Evolutionary conservation across 1,284 basidiomycete species (phyloP).

Genomic region (Papiliotrema laurentii): DNA sequence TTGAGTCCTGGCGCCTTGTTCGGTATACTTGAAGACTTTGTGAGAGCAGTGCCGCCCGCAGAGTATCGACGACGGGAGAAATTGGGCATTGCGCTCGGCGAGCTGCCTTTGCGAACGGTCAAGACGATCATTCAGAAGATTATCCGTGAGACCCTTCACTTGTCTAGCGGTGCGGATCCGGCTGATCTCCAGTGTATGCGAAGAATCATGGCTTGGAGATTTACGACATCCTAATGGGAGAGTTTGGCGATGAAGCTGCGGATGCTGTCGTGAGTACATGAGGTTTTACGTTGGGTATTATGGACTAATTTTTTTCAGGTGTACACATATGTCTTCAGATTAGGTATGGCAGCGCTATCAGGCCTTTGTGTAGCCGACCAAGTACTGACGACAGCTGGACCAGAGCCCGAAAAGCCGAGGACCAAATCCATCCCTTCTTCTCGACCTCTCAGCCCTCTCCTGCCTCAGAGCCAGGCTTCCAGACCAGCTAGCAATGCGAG

Average conservation of each 20-base stretch:
- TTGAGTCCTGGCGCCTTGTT: constrained; percentile 85
- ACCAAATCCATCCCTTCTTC: not conserved
- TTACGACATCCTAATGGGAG: constrained; percentile 39
- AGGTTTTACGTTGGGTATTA: constrained; percentile 23
- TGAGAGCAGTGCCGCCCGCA: constrained; percentile 87
- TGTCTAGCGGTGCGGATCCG: not conserved
- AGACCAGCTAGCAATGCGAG: not conserved
- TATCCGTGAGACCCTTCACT: constrained; percentile 62
- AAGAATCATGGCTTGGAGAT: constrained; percentile 37
- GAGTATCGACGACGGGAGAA: constrained; percentile 91
- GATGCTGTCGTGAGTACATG: constrained; percentile 44
- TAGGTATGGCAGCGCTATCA: constrained; percentile 67
- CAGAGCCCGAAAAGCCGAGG: not conserved
- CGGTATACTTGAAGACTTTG: constrained; percentile 89
- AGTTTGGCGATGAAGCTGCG: constrained; percentile 48
- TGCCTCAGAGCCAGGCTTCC: not conserved
- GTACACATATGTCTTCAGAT: constrained; percentile 54
- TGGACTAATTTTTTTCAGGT: constrained; percentile 34
- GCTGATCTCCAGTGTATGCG: constrained; percentile 31
- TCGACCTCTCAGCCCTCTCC: not conserved
- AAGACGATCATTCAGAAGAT: constrained; percentile 97
- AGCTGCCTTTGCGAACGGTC: constrained; percentile 94
- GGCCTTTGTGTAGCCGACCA: too few relatives aligned
- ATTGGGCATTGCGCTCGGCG: constrained; percentile 87
- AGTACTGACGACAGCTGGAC: not conserved